Evolutionary conservation across 192 early-diverging fungal genomes (phyloP).

Genomic region (Dissophora globulifera): DNA sequence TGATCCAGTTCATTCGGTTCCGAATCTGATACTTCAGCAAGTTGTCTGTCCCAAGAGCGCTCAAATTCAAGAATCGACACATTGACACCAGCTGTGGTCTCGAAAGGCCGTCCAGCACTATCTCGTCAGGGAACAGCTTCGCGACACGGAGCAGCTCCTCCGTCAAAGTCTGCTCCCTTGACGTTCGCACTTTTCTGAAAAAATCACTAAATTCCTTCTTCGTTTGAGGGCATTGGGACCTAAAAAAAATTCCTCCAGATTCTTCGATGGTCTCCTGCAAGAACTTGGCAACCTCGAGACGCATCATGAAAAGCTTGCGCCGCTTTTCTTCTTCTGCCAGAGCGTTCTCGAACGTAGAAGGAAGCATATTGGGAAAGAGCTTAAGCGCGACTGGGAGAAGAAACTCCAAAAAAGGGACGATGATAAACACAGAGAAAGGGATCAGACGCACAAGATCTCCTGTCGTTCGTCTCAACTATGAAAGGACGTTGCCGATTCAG

Average conservation of each 20-base stretch:
- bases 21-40: constrained; percentile 94
- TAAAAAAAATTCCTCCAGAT: constrained; percentile 69
- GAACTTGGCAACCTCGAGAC: constrained; percentile 94
- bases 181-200: constrained; percentile 84
- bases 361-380: constrained; percentile 97
- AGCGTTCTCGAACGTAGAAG: constrained; percentile 94
- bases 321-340: constrained; percentile 92
- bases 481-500: too few relatives aligned
- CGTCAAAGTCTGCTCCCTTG: constrained; percentile 84
- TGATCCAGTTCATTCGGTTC: constrained; percentile 84
- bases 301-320: constrained; percentile 88
- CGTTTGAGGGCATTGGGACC: constrained; percentile 60
- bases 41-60: constrained; percentile 95
- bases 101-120: constrained; percentile 88
- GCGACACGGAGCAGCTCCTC: constrained; percentile 87
- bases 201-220: constrained; percentile 79
- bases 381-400: constrained; percentile 89
- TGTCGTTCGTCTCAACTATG: constrained; percentile 84
- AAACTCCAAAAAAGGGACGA: constrained; percentile 96
- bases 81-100: constrained; percentile 93
- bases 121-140: constrained; percentile 90
- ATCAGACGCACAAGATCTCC: constrained; percentile 88
- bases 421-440: constrained; percentile 91
- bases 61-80: constrained; percentile 94
- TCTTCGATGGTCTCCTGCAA: constrained; percentile 96